phyloP scores from a whole-genome alignment of 2,329 filamentous ascomycete genomes.

The Madurella mycetomatis region DNA sequence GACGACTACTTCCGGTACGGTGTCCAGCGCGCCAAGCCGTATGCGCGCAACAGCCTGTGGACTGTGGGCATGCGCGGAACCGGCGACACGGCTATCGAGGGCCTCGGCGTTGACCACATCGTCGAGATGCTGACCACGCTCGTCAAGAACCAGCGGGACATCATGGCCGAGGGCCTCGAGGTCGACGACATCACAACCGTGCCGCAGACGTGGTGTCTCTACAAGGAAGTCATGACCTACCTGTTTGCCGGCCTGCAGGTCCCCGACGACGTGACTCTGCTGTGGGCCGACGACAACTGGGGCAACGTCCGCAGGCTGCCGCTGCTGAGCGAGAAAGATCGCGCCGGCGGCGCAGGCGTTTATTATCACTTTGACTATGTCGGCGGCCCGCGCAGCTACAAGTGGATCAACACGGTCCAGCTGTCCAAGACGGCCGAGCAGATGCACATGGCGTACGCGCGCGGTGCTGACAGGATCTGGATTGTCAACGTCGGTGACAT shows the following conservation, averaged over 20 bases:
- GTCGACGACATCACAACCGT: conserved; percentile 46
- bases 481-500: conserved; percentile 64
- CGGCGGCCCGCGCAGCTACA: conserved; percentile 44
- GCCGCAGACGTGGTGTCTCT: conserved; percentile 69
- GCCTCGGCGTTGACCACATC: conserved; percentile 53
- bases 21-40: conserved; percentile 59
- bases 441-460: conserved; percentile 56
- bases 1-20: conserved; percentile 65
- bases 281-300: conserved; percentile 68
- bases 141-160: conserved; percentile 55
- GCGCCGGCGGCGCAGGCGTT: conserved; percentile 59
- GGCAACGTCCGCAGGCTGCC: conserved; percentile 62
- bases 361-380: conserved; percentile 59
- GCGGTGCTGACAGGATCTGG: conserved; percentile 58
- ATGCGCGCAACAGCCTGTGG: conserved; percentile 59
- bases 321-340: conserved; percentile 52
- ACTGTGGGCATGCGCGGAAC: conserved; percentile 68
- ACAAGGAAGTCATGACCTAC: conserved; percentile 70
- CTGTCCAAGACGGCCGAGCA: conserved; percentile 58
- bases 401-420: conserved; percentile 62
- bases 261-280: conserved; percentile 62
- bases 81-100: conserved; percentile 58
- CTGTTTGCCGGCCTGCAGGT: conserved; percentile 58
- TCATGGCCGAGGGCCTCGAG: conserved; percentile 53
- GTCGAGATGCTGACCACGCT: conserved; percentile 56